phyloP scores from a whole-genome alignment of 2,329 filamentous ascomycete species.

The Beauveria sp. region DNA sequence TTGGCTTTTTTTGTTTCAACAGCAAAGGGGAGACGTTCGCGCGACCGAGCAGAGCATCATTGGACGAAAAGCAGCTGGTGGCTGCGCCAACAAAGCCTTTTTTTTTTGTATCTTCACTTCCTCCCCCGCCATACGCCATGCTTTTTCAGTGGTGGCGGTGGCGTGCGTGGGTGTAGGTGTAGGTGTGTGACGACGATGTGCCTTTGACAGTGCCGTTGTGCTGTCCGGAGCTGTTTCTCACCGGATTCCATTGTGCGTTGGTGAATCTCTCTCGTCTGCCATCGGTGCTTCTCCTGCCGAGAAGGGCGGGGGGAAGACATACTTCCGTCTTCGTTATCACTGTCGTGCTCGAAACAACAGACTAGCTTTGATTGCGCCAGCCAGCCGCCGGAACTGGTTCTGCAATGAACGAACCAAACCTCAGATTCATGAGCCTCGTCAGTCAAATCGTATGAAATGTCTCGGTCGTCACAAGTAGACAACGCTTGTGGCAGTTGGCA shows the following conservation, averaged over 20 bases:
- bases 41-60: too few relatives aligned
- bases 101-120: not conserved
- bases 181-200: not conserved
- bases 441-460: not conserved
- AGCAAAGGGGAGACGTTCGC: too few relatives aligned
- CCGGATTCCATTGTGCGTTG: not conserved
- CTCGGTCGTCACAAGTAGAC: not conserved
- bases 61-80: not conserved
- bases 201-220: not conserved
- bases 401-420: not conserved
- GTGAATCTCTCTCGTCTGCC: not conserved
- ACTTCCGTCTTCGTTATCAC: not conserved
- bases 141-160: not conserved
- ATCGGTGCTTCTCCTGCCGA: not conserved
- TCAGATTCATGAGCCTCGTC: too few relatives aligned
- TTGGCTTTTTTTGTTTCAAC: too few relatives aligned
- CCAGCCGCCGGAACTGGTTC: not conserved
- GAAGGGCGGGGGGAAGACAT: not conserved
- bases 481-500: not conserved
- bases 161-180: not conserved
- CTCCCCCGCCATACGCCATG: not conserved
- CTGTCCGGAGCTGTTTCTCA: not conserved
- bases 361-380: too few relatives aligned
- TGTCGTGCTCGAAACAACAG: not conserved
- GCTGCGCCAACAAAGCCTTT: not conserved